phyloP scores from a whole-genome alignment of 352 stramenopile species.

The Vaucheria bursata region DNA sequence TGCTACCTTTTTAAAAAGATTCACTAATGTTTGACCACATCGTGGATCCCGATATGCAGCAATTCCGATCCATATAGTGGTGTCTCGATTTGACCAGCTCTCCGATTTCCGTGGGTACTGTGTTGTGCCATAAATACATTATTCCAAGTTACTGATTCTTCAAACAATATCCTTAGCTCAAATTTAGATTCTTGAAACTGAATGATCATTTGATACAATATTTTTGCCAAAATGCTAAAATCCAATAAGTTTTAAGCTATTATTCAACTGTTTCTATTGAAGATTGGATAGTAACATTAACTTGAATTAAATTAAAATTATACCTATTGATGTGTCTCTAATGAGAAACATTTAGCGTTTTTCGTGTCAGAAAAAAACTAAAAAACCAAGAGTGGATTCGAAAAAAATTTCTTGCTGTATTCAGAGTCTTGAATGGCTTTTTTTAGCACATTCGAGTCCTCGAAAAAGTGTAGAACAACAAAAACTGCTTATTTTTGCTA shows the following conservation, averaged over 20 bases:
- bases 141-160: neutral
- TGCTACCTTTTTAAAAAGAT: constrained; percentile 46
- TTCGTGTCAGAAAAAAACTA: neutral
- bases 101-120: constrained; percentile 39
- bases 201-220: no score
- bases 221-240: neutral
- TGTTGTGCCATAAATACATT: neutral
- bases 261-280: neutral
- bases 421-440: neutral
- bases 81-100: constrained; percentile 31
- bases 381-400: neutral
- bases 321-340: no score
- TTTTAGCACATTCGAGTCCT: neutral
- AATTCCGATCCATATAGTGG: constrained; percentile 42
- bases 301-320: no score
- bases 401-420: neutral
- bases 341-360: neutral
- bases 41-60: constrained; percentile 37
- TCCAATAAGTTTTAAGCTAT: neutral
- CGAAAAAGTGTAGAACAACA: no score
- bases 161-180: neutral
- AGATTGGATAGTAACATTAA: neutral
- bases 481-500: no score
- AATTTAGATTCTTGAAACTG: neutral
- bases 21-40: constrained; percentile 46